Conservation (phyloP, 495 filamentous ascomycete genomes). For the Friedmanniomyces endolithicus region DNA sequence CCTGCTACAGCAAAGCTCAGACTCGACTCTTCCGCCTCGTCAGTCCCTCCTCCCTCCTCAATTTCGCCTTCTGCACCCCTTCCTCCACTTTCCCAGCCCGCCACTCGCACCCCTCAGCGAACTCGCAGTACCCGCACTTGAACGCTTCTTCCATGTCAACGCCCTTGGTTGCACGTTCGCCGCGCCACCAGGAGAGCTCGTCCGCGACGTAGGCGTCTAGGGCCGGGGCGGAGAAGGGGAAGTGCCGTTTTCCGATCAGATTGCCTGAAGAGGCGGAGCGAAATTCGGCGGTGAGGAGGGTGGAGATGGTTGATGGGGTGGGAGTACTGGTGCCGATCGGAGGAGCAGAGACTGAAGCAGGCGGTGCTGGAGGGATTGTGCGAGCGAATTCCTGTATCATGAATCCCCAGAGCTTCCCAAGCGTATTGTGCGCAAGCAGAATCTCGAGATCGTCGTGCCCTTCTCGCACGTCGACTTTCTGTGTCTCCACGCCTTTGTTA, state of each 20-base stretch:
- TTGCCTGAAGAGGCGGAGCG: slow-evolving; percentile 37
- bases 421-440: slow-evolving; percentile 47
- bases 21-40: slow-evolving; percentile 12
- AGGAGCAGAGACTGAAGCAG: slow-evolving; percentile 41
- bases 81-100: slow-evolving; percentile 42
- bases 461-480: neutral
- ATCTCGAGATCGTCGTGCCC: slow-evolving; percentile 43
- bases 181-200: slow-evolving; percentile 79
- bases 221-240: slow-evolving; percentile 51
- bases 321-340: neutral
- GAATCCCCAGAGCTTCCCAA: slow-evolving; percentile 50
- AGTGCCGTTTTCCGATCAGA: slow-evolving; percentile 54
- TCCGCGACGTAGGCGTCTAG: slow-evolving; percentile 53
- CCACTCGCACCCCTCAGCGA: slow-evolving; percentile 50
- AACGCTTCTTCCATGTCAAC: slow-evolving; percentile 81
- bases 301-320: slow-evolving; percentile 18
- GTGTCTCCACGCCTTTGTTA: neutral
- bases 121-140: slow-evolving; percentile 66
- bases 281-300: slow-evolving; percentile 53
- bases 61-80: slow-evolving; percentile 24
- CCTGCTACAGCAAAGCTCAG: no score
- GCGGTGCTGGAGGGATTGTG: slow-evolving; percentile 24
- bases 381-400: slow-evolving; percentile 40
- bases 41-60: slow-evolving; percentile 17
- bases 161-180: slow-evolving; percentile 60